phyloP scores from a whole-genome alignment of 2,329 filamentous ascomycete species.

The Chrysoporthe cubensis region DNA sequence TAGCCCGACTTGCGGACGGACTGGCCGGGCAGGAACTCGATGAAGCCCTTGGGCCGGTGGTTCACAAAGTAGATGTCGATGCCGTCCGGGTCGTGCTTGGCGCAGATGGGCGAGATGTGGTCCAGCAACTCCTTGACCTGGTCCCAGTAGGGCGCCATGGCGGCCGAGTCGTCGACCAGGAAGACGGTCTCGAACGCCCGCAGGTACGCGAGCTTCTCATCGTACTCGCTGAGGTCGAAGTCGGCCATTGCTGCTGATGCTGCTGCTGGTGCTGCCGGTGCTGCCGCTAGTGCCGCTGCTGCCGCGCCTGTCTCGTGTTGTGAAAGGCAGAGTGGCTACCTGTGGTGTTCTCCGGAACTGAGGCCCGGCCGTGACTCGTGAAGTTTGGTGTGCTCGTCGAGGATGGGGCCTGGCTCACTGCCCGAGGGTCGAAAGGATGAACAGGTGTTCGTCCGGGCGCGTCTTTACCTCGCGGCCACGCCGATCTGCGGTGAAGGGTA shows the following conservation, averaged over 20 bases:
- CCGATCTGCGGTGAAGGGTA: constrained; percentile 8
- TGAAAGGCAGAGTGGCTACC: no score
- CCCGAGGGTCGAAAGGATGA: not conserved
- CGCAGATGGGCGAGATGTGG: constrained; percentile 81
- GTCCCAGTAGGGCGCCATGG: constrained; percentile 67
- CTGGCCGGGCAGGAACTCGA: constrained; percentile 39
- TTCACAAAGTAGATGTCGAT: constrained; percentile 94
- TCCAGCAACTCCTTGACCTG: constrained; percentile 73
- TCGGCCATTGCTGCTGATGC: constrained; percentile 8
- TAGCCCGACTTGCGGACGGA: constrained; percentile 56
- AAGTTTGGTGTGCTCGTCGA: no score
- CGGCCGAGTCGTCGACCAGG: constrained; percentile 82
- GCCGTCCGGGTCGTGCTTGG: constrained; percentile 76
- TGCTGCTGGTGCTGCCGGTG: no score
- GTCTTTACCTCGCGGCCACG: not conserved
- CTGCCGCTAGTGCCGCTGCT: no score
- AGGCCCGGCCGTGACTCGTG: no score
- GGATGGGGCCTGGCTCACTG: no score
- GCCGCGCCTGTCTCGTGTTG: no score
- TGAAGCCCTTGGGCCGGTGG: constrained; percentile 49
- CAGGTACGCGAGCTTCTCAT: constrained; percentile 62
- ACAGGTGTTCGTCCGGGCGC: constrained; percentile 4
- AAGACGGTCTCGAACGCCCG: constrained; percentile 83
- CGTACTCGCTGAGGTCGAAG: constrained; percentile 24
- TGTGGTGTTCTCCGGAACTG: no score